These are phyloP conservation scores for Leishmania gerbilli DNA, from an alignment of 208 protist species.

Conservation along the genomic window DNA sequence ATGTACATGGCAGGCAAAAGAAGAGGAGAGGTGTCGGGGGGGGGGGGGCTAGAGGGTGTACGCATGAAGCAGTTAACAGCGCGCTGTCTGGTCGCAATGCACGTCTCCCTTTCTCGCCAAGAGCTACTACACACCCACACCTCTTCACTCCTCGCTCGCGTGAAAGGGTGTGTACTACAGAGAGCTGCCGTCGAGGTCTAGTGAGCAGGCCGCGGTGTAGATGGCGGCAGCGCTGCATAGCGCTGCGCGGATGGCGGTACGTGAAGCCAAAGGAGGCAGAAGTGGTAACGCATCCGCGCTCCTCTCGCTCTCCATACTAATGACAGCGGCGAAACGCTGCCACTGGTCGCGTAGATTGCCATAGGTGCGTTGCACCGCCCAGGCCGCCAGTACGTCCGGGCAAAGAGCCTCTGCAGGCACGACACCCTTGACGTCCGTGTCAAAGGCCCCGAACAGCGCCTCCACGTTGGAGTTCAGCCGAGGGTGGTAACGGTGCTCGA, in stretches of 20 bases:
- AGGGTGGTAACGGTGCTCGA: slow-evolving; percentile 63
- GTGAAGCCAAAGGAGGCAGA: slow-evolving; percentile 33
- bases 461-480: slow-evolving; percentile 54
- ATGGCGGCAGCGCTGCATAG: slow-evolving; percentile 45
- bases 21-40: slow-evolving; percentile 5
- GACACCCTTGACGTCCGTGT: slow-evolving; percentile 38
- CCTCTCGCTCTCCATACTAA: slow-evolving; percentile 36
- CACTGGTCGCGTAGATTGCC: slow-evolving; percentile 71
- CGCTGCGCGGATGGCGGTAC: slow-evolving; percentile 37
- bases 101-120: background rate
- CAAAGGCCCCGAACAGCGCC: slow-evolving; percentile 71
- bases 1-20: background rate
- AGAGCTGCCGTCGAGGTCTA: slow-evolving; percentile 65
- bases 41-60: background rate
- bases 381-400: slow-evolving; percentile 46
- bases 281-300: slow-evolving; percentile 30
- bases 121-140: background rate
- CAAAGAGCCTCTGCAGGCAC: slow-evolving; percentile 58
- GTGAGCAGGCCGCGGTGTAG: slow-evolving; percentile 43
- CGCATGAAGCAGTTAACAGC: background rate
- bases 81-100: background rate
- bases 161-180: slow-evolving; percentile 5
- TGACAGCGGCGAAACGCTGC: slow-evolving; percentile 50
- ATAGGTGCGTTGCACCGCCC: slow-evolving; percentile 69
- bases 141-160: background rate